These are phyloP conservation scores for Salicornia ramosissima DNA, from an alignment of 148 eudicot species.

Conservation along the genomic window DNA sequence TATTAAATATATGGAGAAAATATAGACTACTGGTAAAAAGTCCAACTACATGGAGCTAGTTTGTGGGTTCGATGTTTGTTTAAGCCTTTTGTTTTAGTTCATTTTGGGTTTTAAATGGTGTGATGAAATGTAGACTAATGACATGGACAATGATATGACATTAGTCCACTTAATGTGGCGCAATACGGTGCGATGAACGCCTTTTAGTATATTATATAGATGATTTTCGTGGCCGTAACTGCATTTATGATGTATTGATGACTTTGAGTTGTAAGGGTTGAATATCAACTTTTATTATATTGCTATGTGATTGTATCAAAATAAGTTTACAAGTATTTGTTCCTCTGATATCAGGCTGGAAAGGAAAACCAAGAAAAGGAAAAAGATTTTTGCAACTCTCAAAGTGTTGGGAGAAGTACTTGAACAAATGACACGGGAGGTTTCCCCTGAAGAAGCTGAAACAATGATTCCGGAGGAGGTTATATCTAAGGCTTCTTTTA, in stretches of 20 bases:
- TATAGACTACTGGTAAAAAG: too few species aligned
- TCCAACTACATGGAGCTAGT: too few species aligned
- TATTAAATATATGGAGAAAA: too few species aligned
- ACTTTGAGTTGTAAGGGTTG: not conserved
- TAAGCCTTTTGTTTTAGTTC: too few species aligned
- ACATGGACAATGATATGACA: too few species aligned
- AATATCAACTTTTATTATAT: not conserved
- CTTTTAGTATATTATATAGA: too few species aligned
- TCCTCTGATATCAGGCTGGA: conserved; percentile 51
- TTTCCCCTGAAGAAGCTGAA: conserved; percentile 89
- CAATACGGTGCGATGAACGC: too few species aligned
- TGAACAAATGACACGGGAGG: conserved; percentile 79
- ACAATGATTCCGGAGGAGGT: conserved; percentile 90
- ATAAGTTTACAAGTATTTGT: not conserved
- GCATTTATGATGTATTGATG: not conserved
- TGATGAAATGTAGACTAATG: too few species aligned
- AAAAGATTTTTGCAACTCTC: conserved; percentile 83
- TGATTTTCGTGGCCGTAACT: not conserved
- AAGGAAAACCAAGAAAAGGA: conserved; percentile 82
- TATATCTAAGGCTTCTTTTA: conserved; percentile 11
- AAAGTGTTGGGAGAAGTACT: conserved; percentile 83
- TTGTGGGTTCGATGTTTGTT: too few species aligned
- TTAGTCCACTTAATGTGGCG: too few species aligned
- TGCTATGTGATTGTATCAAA: too few species aligned
- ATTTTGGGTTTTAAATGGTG: too few species aligned